Conservation (phyloP, 768 basidiomycete species). For the Tylopilus intermedius region DNA sequence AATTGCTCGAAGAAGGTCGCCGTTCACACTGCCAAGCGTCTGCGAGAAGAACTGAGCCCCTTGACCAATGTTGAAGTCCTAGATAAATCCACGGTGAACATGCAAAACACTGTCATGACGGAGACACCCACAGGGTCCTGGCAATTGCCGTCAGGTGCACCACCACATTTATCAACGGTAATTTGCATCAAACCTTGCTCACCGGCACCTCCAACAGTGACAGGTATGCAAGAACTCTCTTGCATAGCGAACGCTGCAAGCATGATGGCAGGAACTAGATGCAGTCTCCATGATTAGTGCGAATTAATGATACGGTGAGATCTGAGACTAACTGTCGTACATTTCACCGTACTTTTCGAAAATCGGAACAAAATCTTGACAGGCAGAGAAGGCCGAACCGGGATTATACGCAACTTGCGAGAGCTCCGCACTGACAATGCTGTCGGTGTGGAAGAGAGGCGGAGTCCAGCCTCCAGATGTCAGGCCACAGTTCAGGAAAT, state of each 20-base stretch:
- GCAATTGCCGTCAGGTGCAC: slow-evolving; percentile 43
- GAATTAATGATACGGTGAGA: neutral
- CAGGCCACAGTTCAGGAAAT: slow-evolving; percentile 79
- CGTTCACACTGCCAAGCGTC: slow-evolving; percentile 38
- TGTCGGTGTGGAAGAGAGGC: slow-evolving; percentile 49
- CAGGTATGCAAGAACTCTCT: slow-evolving; percentile 70
- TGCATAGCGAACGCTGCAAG: slow-evolving; percentile 88
- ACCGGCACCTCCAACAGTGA: slow-evolving; percentile 65
- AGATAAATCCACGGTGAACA: neutral
- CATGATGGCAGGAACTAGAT: slow-evolving; percentile 63
- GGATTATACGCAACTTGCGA: slow-evolving; percentile 43
- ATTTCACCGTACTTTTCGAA: slow-evolving; percentile 58
- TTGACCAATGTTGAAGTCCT: slow-evolving; percentile 71
- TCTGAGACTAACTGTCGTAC: slow-evolving; percentile 33
- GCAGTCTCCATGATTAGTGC: neutral
- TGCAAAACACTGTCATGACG: neutral
- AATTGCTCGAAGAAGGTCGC: slow-evolving; percentile 52
- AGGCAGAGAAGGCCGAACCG: slow-evolving; percentile 55
- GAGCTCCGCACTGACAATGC: slow-evolving; percentile 47
- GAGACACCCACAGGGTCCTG: slow-evolving; percentile 32
- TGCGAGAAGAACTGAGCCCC: slow-evolving; percentile 57
- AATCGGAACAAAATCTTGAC: slow-evolving; percentile 42
- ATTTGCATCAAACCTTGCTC: slow-evolving; percentile 90
- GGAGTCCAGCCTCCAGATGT: slow-evolving; percentile 65
- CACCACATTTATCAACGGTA: slow-evolving; percentile 69